Percentiles rank a stretch among this genome's conserved stretches.
These are phyloP conservation scores for Linnemannia schmuckeri DNA, from an alignment of 192 early-diverging fungal species.

Conservation along the genomic window DNA sequence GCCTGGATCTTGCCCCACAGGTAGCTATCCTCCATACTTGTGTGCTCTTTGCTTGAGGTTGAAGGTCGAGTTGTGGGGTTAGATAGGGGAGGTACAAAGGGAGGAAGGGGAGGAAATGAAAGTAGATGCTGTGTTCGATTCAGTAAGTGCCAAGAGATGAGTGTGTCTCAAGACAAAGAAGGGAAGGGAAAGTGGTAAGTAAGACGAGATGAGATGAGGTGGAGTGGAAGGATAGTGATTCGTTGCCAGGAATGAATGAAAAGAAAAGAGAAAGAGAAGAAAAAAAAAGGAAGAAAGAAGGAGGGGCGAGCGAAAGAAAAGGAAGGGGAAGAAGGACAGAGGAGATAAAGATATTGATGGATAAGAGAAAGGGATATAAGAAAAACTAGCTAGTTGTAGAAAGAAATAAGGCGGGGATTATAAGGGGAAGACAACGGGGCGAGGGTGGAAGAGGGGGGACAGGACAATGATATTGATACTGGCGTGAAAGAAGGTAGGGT, in stretches of 20 bases:
- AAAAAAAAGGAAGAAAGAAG: not conserved
- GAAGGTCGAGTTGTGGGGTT: not conserved
- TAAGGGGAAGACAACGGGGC: not conserved
- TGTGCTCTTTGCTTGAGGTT: not conserved
- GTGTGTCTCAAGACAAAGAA: too few species aligned
- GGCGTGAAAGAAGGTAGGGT: not conserved
- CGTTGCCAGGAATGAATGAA: not conserved
- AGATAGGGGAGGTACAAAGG: not conserved
- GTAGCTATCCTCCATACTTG: conserved; percentile 22
- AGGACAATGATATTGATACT: not conserved
- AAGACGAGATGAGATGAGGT: too few species aligned
- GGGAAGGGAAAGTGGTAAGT: too few species aligned
- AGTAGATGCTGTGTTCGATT: not conserved
- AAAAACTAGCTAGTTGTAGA: not conserved
- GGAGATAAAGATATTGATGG: not conserved
- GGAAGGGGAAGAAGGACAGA: not conserved
- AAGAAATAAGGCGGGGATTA: not conserved
- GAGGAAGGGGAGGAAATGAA: not conserved
- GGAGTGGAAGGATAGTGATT: not conserved
- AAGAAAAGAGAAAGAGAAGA: not conserved
- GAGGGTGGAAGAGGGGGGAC: not conserved
- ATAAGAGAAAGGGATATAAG: not conserved
- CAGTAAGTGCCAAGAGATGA: not conserved
- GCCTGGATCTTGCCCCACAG: conserved; percentile 15
- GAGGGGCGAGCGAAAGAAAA: not conserved